Evolutionary conservation across 2,329 filamentous ascomycete species (phyloP).

Genomic region (Ceratocystiopsis sp.): DNA sequence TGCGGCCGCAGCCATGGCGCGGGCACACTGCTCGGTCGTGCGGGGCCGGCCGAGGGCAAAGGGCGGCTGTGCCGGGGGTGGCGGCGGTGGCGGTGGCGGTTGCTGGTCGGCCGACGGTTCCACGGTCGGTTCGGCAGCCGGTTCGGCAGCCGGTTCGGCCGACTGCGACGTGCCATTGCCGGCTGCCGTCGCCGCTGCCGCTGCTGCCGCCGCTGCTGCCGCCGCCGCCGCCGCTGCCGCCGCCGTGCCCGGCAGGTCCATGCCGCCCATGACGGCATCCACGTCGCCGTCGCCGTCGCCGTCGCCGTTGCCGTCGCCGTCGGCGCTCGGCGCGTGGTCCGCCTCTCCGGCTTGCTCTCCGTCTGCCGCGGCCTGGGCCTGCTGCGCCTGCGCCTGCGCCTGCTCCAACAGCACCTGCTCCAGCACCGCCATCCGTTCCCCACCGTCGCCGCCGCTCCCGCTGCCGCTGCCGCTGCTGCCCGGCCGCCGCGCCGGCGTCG

Average conservation of each 20-base stretch:
- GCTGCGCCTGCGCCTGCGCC: neutral
- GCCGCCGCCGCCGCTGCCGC: constrained; percentile 1
- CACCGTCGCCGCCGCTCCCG: constrained; percentile 12
- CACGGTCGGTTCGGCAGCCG: constrained; percentile 2
- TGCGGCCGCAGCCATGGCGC: constrained; percentile 17
- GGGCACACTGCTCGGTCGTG: constrained; percentile 10
- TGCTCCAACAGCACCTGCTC: neutral
- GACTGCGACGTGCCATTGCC: neutral
- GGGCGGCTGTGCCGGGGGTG: neutral
- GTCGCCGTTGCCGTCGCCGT: neutral
- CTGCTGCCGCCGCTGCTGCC: constrained; percentile 1
- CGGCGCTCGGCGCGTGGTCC: too few relatives aligned
- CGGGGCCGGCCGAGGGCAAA: neutral
- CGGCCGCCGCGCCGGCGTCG: constrained; percentile 10
- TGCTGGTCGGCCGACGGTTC: neutral
- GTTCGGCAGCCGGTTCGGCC: constrained; percentile 1
- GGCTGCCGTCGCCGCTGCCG: constrained; percentile 4
- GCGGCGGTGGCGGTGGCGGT: constrained; percentile 8
- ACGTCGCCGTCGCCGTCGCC: neutral
- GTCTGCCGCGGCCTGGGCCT: neutral
- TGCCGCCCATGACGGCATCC: constrained; percentile 9
- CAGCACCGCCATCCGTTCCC: neutral
- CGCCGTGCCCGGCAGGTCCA: constrained; percentile 9
- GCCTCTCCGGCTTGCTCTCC: too few relatives aligned
- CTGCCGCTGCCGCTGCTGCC: constrained; percentile 4